These are phyloP conservation scores for Pythium scleroteichum DNA, from an alignment of 352 stramenopile genomes.

Conservation along the genomic window DNA sequence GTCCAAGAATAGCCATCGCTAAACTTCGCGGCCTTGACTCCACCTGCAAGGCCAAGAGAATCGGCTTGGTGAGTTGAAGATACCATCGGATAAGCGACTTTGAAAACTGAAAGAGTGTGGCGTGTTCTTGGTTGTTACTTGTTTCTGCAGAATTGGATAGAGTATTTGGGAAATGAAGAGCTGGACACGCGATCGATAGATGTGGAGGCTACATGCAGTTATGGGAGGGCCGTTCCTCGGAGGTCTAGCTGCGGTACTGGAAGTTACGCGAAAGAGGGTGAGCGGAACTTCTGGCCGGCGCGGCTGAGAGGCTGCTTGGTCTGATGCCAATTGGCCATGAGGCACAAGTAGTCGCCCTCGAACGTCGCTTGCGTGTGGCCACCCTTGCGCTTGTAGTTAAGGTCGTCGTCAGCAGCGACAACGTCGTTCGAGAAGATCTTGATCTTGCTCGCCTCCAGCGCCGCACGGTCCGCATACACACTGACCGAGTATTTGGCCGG, in stretches of 20 bases:
- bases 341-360: conserved; percentile 82
- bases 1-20: conserved; percentile 1
- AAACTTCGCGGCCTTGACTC: too few species aligned
- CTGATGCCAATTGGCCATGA: conserved; percentile 80
- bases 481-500: conserved; percentile 97
- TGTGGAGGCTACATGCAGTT: not conserved
- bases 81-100: too few species aligned
- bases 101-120: not conserved
- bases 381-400: conserved; percentile 81
- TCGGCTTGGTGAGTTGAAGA: too few species aligned
- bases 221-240: too few species aligned
- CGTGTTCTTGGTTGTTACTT: conserved; percentile 3
- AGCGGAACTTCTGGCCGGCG: conserved; percentile 65
- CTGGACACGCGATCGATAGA: not conserved
- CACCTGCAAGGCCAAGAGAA: too few species aligned
- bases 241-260: too few species aligned
- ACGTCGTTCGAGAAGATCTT: conserved; percentile 77
- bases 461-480: conserved; percentile 93
- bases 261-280: conserved; percentile 77
- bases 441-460: conserved; percentile 63
- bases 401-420: conserved; percentile 69
- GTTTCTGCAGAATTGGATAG: not conserved
- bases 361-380: conserved; percentile 85
- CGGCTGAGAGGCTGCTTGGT: conserved; percentile 47
- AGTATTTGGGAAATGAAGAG: not conserved